phyloP scores from a whole-genome alignment of 2,329 filamentous ascomycete species.

The Didymella sp. region DNA sequence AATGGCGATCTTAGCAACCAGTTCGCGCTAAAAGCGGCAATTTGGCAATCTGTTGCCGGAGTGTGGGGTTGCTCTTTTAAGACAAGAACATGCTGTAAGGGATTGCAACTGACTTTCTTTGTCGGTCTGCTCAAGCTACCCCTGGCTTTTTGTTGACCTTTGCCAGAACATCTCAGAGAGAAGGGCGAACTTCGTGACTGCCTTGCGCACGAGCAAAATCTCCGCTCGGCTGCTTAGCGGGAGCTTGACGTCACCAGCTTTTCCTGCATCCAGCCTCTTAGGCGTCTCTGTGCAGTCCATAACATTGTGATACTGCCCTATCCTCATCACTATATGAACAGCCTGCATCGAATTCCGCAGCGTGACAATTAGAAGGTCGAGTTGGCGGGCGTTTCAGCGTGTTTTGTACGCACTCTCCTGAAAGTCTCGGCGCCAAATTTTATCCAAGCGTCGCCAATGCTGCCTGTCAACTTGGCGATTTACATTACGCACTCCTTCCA shows the following conservation, averaged over 20 bases:
- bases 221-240: not conserved
- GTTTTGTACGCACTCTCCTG: conserved; percentile 1
- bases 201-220: not conserved
- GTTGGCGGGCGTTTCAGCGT: not conserved
- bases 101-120: no score
- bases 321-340: no score
- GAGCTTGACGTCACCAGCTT: conserved; percentile 4
- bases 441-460: conserved; percentile 23
- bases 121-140: no score
- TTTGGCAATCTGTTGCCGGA: conserved; percentile 1
- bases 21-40: conserved; percentile 8
- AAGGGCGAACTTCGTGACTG: not conserved
- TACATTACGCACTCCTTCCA: conserved; percentile 21
- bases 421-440: conserved; percentile 8
- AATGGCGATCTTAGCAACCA: conserved; percentile 5
- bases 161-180: not conserved
- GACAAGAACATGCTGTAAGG: not conserved
- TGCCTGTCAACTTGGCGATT: conserved; percentile 22
- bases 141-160: not conserved
- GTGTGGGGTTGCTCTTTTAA: conserved; percentile 1
- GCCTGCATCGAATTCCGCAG: not conserved
- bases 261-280: not conserved
- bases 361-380: not conserved
- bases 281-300: not conserved
- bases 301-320: no score